A percentile compares a stretch with the other conserved stretches of the same genome.
These are phyloP conservation scores for Lasiosphaeris hirsuta DNA, from an alignment of 495 filamentous ascomycete genomes.

Conservation along the genomic window DNA sequence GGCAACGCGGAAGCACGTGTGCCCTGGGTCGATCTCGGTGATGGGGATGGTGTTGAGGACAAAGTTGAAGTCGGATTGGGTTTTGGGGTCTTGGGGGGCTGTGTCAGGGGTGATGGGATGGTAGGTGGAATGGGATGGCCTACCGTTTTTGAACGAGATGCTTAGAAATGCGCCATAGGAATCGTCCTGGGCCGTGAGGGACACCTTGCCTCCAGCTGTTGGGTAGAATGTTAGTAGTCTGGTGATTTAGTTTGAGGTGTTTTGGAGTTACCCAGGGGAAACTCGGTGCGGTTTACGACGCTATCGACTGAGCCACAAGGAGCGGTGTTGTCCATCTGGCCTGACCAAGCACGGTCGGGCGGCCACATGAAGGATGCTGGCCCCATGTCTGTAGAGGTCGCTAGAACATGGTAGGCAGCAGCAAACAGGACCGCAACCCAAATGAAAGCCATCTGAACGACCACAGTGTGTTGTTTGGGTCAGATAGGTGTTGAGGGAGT, in stretches of 20 bases:
- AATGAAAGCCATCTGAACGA: background rate
- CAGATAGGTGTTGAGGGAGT: too few relatives aligned
- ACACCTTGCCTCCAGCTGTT: slow-evolving; percentile 24
- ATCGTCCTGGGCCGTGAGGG: slow-evolving; percentile 28
- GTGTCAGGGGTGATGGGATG: slow-evolving; percentile 2
- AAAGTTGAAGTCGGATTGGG: slow-evolving; percentile 24
- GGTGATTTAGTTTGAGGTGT: background rate
- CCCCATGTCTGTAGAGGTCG: slow-evolving; percentile 34
- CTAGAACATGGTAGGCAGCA: slow-evolving; percentile 4
- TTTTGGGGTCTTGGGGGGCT: slow-evolving; percentile 12
- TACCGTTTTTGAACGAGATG: slow-evolving; percentile 19
- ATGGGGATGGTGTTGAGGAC: slow-evolving; percentile 33
- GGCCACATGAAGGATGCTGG: slow-evolving; percentile 53
- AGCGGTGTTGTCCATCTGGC: slow-evolving; percentile 40
- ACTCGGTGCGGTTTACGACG: slow-evolving; percentile 39
- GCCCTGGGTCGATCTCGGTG: slow-evolving; percentile 41
- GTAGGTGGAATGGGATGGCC: background rate
- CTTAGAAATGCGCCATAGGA: slow-evolving; percentile 15
- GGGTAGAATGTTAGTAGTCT: background rate
- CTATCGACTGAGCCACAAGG: slow-evolving; percentile 44
- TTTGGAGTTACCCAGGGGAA: slow-evolving; percentile 27
- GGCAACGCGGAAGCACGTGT: slow-evolving; percentile 45
- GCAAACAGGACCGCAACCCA: background rate
- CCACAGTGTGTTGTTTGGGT: too few relatives aligned
- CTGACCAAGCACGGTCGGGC: slow-evolving; percentile 44